Evolutionary conservation across 495 filamentous ascomycete species (phyloP), one percentile per base, ranked within the genome.

Genomic region (Hypoxylon trugodes): DNA sequence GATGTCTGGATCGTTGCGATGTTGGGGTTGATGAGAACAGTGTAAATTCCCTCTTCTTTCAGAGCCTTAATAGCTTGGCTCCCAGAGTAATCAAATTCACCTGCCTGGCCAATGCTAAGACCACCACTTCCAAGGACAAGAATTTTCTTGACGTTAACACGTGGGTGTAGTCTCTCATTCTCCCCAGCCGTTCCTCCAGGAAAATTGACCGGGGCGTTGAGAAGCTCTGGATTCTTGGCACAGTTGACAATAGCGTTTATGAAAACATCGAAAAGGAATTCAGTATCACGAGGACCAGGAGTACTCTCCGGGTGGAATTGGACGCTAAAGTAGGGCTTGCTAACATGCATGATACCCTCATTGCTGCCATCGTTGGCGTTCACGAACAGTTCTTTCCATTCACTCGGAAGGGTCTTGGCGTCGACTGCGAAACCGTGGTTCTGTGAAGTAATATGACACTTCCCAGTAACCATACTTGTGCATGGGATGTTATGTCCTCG

Each of bases 1-100:
- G 96, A 94, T 30, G 94, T 98, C 76, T 98, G 94, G 69, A 98
- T 98, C 22, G 94, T 98, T 32, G 94, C 94, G 67, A 98, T 98
- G 75, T 98, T 98, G 41, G 94, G 95, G 77, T 98, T 98, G 80
- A 98, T 93, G 52, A 98, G 86, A 58, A 98, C 88, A 2, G 95
- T 96, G 66, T 91, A 88, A 60, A 98, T 93, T 59, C 90, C 90
- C 65, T 96, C 94, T 76, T 97, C 94, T 77, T 97, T 98, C 54
- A 98, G 79, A 13, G 94, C 94, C 81, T 98, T 98, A 69, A 98
- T 90, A 22, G 94, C 94, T 75, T 96, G 86, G 73, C 86, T 90
- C 74, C 93, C 94, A n/a, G 94, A 97, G 77, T 98, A 97, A 76
- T 97, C 93, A 67, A 98, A 98, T 77, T 98, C 94, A 71, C 94